Evolutionary conservation across 148 eudicot species (phyloP), one percentile per base, ranked within the genome.

Genomic region (Agrostemma githago): DNA sequence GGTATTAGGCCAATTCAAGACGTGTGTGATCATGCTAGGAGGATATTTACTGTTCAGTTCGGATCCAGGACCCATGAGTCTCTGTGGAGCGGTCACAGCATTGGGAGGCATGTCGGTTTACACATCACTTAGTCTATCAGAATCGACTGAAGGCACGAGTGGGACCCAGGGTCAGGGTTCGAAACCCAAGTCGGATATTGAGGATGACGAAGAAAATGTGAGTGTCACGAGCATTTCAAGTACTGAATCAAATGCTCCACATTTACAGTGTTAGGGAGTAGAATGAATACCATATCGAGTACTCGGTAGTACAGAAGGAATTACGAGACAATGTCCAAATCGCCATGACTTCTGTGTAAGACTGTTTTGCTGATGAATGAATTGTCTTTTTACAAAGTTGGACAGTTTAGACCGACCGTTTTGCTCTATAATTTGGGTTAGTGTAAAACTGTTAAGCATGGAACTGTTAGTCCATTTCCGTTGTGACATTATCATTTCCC

Each of bases 1-100:
- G 5, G 84, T 93, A 58, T 68, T 93, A 4, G 98, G 98, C 37
- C 98, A 93, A 74, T 93, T 93, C 87, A 93, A 93, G 74, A 93
- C 94, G 1, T 93, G 98, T 76, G 84, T 93, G 1, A 90, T 93
- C 58, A 78, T 93, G 72, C 84, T 93, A 0, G 98, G 96, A 78
- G 98, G 98, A 51, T 86, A 93, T 56, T 0, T 88, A 43, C 76
- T 93, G 53, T 93, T 93, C 44, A 77, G 75, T 65, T 93, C 98
- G 2, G 90, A 93, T 82, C 98, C 98, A 6, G 96, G 96, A n/a
- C 80, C 78, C 5, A 62, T 81, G 59, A 90, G 92, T 87, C 87
- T 93, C 5, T 83, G 87, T 71, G 98, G 94, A 1, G 94, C 94
- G 39, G 71, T 89, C 5, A 43, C 86, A 43, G 98, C 98, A 14